Conservation (phyloP, 2,329 filamentous ascomycete genomes). For the Fusarium sp. region DNA sequence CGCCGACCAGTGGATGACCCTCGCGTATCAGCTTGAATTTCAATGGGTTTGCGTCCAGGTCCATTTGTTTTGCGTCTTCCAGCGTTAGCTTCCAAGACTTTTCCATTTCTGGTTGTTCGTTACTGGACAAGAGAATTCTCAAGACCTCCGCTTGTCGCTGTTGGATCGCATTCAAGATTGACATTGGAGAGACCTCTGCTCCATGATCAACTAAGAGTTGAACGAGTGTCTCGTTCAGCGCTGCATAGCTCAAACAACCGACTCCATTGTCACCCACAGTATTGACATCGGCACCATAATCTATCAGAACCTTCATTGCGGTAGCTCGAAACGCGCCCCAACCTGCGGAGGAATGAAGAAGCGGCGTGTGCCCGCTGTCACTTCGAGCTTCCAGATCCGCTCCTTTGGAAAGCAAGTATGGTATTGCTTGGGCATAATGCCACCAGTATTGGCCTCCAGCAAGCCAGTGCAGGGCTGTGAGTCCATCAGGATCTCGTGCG, state of each 20-base stretch:
- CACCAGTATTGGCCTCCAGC: slow-evolving; percentile 21
- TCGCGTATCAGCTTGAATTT: neutral
- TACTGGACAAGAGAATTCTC: slow-evolving; percentile 19
- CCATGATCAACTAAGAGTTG: slow-evolving; percentile 23
- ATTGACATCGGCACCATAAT: slow-evolving; percentile 26
- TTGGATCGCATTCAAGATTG: slow-evolving; percentile 1
- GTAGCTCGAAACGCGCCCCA: neutral
- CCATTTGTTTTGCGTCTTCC: neutral
- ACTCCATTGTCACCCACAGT: neutral
- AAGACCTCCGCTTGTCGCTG: neutral
- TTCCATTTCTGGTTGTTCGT: neutral
- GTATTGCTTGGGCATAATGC: slow-evolving; percentile 31
- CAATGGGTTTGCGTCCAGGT: neutral
- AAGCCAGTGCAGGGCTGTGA: slow-evolving; percentile 20
- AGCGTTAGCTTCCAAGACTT: slow-evolving; percentile 6
- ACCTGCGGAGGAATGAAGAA: slow-evolving; percentile 8
- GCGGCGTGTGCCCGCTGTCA: slow-evolving; percentile 5
- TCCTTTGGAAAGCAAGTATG: slow-evolving; percentile 34
- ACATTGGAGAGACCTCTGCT: slow-evolving; percentile 9
- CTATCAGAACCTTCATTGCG: slow-evolving; percentile 5
- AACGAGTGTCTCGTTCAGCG: neutral
- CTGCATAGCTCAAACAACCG: slow-evolving; percentile 19
- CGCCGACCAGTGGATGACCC: slow-evolving; percentile 7
- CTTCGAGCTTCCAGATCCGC: slow-evolving; percentile 23
- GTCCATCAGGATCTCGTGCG: neutral